These are phyloP conservation scores for Lactarius sanguifluus DNA, from an alignment of 768 basidiomycete species.

Conservation along the genomic window DNA sequence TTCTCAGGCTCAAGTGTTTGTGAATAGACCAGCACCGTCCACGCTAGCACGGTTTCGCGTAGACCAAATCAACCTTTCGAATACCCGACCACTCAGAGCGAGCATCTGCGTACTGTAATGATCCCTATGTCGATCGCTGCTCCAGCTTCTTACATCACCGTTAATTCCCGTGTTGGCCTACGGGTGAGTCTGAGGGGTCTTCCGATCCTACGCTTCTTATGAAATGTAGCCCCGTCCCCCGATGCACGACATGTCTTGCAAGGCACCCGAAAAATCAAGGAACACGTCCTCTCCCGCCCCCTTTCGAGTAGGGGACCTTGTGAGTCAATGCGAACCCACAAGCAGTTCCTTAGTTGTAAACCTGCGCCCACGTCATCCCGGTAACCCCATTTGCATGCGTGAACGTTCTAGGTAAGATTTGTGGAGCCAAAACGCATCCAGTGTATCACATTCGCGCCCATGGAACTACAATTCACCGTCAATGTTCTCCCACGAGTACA, in stretches of 20 bases:
- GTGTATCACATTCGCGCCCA: neutral
- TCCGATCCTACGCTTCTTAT: neutral
- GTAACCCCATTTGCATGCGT: neutral
- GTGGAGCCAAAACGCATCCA: neutral
- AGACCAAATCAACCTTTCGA: neutral
- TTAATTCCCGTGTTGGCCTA: neutral
- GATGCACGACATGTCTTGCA: neutral
- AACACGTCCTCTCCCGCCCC: neutral
- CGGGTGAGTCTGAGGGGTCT: neutral
- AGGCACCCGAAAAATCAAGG: neutral
- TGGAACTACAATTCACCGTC: neutral
- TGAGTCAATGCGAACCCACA: neutral
- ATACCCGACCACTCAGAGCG: neutral
- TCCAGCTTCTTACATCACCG: neutral
- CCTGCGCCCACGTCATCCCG: neutral
- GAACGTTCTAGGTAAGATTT: neutral
- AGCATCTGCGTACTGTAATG: neutral
- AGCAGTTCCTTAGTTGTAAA: neutral
- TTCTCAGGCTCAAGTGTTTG: neutral
- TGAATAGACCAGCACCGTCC: neutral
- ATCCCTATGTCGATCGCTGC: neutral
- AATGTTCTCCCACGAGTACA: neutral
- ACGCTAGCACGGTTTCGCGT: neutral
- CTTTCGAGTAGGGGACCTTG: neutral
- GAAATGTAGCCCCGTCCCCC: neutral